Percentiles rank a stretch among this genome's conserved stretches.
Conservation (phyloP, 805 yeast genomes). For the Pichia paraexigua region DNA sequence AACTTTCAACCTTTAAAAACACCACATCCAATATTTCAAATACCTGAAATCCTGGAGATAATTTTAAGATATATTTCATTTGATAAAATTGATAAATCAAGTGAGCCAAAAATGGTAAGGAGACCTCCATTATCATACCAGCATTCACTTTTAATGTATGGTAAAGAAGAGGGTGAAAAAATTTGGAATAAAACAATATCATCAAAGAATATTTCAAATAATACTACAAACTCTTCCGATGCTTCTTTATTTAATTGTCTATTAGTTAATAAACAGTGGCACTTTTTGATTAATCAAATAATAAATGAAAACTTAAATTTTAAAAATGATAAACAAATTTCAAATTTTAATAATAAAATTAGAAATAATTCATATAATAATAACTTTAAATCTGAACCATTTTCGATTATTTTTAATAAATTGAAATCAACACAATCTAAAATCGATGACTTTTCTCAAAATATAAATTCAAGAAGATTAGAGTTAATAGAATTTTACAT, state of each 20-base stretch:
- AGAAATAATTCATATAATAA: neutral
- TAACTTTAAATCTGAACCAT: conserved; percentile 4
- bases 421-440: conserved; percentile 45
- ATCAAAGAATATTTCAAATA: neutral
- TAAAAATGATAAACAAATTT: conserved; percentile 34
- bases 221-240: neutral
- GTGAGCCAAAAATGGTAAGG: conserved; percentile 50
- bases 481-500: conserved; percentile 75
- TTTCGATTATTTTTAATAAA: conserved; percentile 60
- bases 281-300: conserved; percentile 44
- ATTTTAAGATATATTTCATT: conserved; percentile 57
- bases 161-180: conserved; percentile 32
- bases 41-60: conserved; percentile 66
- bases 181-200: conserved; percentile 26
- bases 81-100: conserved; percentile 42
- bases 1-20: neutral
- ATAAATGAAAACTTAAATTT: conserved; percentile 52
- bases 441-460: conserved; percentile 38
- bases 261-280: conserved; percentile 62
- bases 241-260: conserved; percentile 50
- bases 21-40: conserved; percentile 41
- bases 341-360: neutral
- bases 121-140: conserved; percentile 64
- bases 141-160: conserved; percentile 55
- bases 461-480: conserved; percentile 39